Conservation (phyloP, 2,329 filamentous ascomycete species). For the Helminthosporium solani region DNA sequence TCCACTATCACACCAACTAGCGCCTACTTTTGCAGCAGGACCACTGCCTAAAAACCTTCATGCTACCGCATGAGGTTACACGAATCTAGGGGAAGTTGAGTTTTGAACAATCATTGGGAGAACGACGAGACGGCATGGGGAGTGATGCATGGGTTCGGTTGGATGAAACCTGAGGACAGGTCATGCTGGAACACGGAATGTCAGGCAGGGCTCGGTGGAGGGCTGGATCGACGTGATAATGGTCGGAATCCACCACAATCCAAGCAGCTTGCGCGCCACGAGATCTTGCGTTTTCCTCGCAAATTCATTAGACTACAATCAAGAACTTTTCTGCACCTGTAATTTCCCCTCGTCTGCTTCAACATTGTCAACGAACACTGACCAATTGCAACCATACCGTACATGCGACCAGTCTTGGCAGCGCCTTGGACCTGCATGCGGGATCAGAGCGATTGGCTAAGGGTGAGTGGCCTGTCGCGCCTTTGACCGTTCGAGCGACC, state of each 20-base stretch:
- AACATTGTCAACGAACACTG: constrained; percentile 7
- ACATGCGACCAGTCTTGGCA: constrained; percentile 15
- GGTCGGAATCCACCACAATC: constrained; percentile 1
- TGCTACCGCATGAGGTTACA: constrained; percentile 1
- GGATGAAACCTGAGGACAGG: constrained; percentile 23
- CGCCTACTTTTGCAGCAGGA: not conserved
- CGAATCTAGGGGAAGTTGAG: constrained; percentile 1
- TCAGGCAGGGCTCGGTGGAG: constrained; percentile 15
- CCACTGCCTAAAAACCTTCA: constrained; percentile 17
- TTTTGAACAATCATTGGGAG: constrained; percentile 19
- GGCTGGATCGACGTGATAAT: constrained; percentile 7
- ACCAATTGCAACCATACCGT: constrained; percentile 15
- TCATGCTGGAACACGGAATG: constrained; percentile 23
- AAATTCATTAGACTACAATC: constrained; percentile 6
- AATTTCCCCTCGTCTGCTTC: constrained; percentile 2
- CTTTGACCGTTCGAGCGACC: constrained; percentile 1
- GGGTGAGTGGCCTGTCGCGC: not conserved
- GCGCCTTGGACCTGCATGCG: constrained; percentile 10
- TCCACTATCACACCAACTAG: constrained; percentile 1
- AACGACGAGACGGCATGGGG: constrained; percentile 13
- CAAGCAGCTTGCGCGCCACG: constrained; percentile 12
- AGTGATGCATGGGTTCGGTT: constrained; percentile 15
- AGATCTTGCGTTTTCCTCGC: constrained; percentile 12
- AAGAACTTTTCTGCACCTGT: constrained; percentile 14
- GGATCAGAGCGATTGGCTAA: constrained; percentile 26